Evolutionary conservation across 495 filamentous ascomycete genomes (phyloP), one percentile per base, ranked within the genome.

Genomic region (Neurospora sp.): DNA sequence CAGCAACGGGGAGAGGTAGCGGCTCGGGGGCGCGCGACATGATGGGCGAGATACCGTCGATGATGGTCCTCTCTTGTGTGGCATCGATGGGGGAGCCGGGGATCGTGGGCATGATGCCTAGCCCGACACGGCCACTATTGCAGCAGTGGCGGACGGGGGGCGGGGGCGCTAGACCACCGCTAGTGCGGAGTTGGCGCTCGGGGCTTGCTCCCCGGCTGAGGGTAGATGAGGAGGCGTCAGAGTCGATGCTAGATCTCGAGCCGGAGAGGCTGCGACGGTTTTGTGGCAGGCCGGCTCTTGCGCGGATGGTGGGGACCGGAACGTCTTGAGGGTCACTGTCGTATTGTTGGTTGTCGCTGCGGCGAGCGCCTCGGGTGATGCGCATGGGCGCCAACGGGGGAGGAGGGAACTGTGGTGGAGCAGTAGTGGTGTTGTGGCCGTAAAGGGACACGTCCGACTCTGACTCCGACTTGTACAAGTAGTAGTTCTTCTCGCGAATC

Each of bases 381-480:
- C 71, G 74, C 70, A 73, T 80, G 79, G 79, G 79, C 76, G 74
- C 79, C 78, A 76, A 69, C 41, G 75, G 75, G 74, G 79, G 75
- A 70, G 76, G 78, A 59, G 79, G 76, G 73, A 78, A 77, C 69
- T 71, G 72, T 41, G 79, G 76, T 71, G 71, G 48, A 37, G 48
- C 42, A 65, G 71, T 41, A 31, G 68, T n/a, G 14, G 74, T 48
- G 41, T 72, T 76, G 65, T 76, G 77, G 40, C 75, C 76, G 70
- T 73, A 74, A 20, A 77, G 76, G 41, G 76, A 77, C 40, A 75
- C 75, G 31, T 75, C 75, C 27, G 75, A 74, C 71, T 74, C 74
- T 73, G 75, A 78, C 68, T 73, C 70, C 68, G 71, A 46, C 53
- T 72, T 70, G 48, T 75, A 44, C 68, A 71, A 46, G 42, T 73